Evolutionary conservation across 768 basidiomycete genomes (phyloP).

Genomic region (Hygrocybe coccinea): DNA sequence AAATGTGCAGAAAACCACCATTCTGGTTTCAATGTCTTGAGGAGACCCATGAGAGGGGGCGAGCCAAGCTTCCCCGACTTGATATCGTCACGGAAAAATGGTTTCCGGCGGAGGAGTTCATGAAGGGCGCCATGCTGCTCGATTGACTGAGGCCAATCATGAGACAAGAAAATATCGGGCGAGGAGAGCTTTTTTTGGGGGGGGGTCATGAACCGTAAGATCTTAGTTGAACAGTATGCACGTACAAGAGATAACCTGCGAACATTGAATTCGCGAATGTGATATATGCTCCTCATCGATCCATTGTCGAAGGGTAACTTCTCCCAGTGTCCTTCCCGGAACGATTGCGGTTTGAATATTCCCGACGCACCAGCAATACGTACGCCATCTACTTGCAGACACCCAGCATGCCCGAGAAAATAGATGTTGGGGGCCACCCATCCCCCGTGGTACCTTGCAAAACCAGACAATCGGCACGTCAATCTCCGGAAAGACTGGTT

Average conservation of each 20-base stretch:
- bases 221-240: too few species aligned
- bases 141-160: conserved; percentile 92
- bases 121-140: conserved; percentile 72
- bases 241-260: conserved; percentile 69
- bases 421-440: conserved; percentile 98
- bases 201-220: conserved; percentile 14
- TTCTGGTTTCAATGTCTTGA: conserved; percentile 64
- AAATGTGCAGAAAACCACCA: conserved; percentile 96
- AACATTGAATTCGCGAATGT: conserved; percentile 82
- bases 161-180: conserved; percentile 80
- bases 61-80: conserved; percentile 68
- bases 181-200: conserved; percentile 47
- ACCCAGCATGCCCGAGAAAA: conserved; percentile 89
- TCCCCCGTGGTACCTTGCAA: conserved; percentile 81
- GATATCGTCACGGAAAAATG: conserved; percentile 72
- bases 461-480: not conserved
- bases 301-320: conserved; percentile 71
- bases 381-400: conserved; percentile 80
- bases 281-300: conserved; percentile 80
- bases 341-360: conserved; percentile 81
- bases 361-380: conserved; percentile 89
- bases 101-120: conserved; percentile 66
- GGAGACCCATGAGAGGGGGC: conserved; percentile 75
- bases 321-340: conserved; percentile 71
- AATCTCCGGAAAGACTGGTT: conserved; percentile 27